Evolutionary conservation across 345 rosid species (phyloP), one percentile per base, ranked within the genome.

Genomic region (Citrus australasica): DNA sequence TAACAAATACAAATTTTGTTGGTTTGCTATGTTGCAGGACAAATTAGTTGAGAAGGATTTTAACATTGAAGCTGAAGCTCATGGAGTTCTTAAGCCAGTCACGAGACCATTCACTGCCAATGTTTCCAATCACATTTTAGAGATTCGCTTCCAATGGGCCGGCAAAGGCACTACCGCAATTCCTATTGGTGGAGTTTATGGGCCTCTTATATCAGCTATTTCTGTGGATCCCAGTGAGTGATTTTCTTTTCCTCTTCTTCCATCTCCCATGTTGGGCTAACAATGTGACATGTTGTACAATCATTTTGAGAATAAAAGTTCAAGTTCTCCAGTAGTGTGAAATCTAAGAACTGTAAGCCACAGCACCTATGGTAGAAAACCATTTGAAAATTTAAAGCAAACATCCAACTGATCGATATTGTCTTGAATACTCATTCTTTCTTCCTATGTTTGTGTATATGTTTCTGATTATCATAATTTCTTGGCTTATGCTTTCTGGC

Each of bases 161-260:
- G 97, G 97, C 42, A 89, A 82, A 87, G 97, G 94, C 76, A 90
- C 94, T 1, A 87, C 87, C 0, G 11, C 53, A 63, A 83, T 89
- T 74, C 97, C 94, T 17, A 22, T 1, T 4, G 82, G 80, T 78
- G 89, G 94, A 55, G 70, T 79, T 59, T 90, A 92, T 73, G 94
- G 94, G 38, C 87, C 97, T 79, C 82, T 92, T 32, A 83, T 90
- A 72, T 92, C 97, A 62, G 93, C 95, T 32, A 87, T 92, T 60
- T 85, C 92, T 56, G 90, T 86, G 0, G 80, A 83, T 46, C 84
- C 70, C 64, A 42, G 58, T 73, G 35, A 55, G 63, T 14, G 62
- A 32, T 1, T 25, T 51, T 61, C 71, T 59, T 38, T 21, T 67
- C 76, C 73, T 42, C 38, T 69, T 73, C 28, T 61, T 46, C 42